Base-by-base conservation (phyloP, 768 basidiomycete genomes). In the Termitomyces sp. region DNA sequence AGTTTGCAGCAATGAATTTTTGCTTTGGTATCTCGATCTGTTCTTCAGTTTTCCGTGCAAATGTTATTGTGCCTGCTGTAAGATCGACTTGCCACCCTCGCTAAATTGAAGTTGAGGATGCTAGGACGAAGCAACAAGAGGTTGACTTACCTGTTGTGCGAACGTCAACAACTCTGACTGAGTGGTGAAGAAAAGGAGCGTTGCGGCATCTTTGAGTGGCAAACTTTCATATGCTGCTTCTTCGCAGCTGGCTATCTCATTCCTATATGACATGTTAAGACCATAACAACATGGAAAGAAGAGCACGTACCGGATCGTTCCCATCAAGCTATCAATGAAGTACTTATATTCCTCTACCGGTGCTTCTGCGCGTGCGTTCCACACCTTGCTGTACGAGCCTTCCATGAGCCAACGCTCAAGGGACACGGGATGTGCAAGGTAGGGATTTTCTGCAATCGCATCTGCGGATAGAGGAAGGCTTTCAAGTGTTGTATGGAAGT, bases 351-450 rank as follows among this genome's bases (percentile, higher is more conserved):
- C 96, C 62, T 94, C 92, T 39, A 91, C 85, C 1, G 95, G 94
- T 1, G 95, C 92, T 66, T 94, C 88, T 63, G 91, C 91, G 63
- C 95, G 84, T 39, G 95, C 95, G 67, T 91, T 87, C 92, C 95
- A 99, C 12, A 98, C 96, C 71, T 96, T 96, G 74, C 92, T 93
- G 72, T 98, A 99, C 67, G 90, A 91, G 41, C 96, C 96, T 72
- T 98, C 96, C 96, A 99, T 99, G 47, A 98, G 81, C 92, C 95
- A 98, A 52, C 91, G 81, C 72, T 99, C 96, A 61, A 95, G 84
- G 70, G 95, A 91, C 58, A 95, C 88, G 13, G 93, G 91, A 70
- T 94, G 93, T 55, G 83, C 80, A 67, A 95, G 85, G 69, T 79
- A 93, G 6, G 85, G 82, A 70, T 89, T 90, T 34, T 84, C 78